These are phyloP conservation scores for Kalaharituber pfeilii DNA, from an alignment of 2,329 filamentous ascomycete species.

Conservation along the genomic window DNA sequence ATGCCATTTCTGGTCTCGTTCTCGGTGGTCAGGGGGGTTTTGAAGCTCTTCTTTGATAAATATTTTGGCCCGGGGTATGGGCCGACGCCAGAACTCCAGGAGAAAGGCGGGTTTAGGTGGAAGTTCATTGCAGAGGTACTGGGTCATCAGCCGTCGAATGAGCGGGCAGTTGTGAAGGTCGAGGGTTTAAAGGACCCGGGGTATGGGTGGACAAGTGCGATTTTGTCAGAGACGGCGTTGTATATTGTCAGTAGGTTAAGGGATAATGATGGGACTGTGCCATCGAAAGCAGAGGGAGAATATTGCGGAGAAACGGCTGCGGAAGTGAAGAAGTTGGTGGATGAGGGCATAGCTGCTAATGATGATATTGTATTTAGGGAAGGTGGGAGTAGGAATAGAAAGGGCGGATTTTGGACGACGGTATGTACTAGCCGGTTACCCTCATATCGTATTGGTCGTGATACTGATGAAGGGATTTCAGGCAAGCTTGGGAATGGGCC, in stretches of 20 bases:
- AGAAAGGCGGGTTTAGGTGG: background rate
- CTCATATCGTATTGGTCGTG: no score
- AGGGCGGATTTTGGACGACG: background rate
- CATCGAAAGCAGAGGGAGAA: background rate
- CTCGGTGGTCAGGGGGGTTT: background rate
- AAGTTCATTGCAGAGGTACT: background rate
- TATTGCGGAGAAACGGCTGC: background rate
- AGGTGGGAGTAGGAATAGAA: background rate
- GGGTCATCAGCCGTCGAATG: background rate
- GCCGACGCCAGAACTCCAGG: background rate
- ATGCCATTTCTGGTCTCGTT: background rate
- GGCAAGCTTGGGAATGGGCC: background rate
- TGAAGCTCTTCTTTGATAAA: background rate
- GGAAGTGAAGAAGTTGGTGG: background rate
- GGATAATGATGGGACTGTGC: background rate
- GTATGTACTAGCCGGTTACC: background rate
- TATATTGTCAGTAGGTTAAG: background rate
- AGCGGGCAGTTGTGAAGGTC: background rate
- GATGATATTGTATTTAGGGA: background rate
- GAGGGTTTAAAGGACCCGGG: background rate
- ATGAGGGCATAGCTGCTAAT: background rate
- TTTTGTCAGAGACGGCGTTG: background rate
- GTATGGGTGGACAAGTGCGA: conserved; percentile 1
- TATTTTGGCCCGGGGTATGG: background rate
- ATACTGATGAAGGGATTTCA: background rate